These are phyloP conservation scores for Limonomyces culmigenus DNA, from an alignment of 1,284 basidiomycete species.

Conservation along the genomic window DNA sequence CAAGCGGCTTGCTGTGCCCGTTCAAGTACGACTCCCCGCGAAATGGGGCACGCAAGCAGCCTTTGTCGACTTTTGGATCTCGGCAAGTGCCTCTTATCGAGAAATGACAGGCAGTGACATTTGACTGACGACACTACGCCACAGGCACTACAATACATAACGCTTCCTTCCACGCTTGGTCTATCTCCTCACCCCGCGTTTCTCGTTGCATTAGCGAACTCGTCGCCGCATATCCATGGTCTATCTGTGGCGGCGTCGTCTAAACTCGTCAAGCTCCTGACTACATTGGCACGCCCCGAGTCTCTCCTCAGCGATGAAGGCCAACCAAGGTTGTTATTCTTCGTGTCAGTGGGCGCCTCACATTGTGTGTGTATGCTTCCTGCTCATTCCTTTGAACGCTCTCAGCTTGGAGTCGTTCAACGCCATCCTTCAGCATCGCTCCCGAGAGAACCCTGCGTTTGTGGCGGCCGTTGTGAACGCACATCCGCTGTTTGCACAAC, in stretches of 20 bases:
- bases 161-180: constrained; percentile 75
- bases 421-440: constrained; percentile 55
- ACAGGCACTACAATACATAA: constrained; percentile 43
- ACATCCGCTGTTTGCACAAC: constrained; percentile 70
- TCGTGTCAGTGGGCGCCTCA: constrained; percentile 37
- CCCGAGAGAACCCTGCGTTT: constrained; percentile 71
- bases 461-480: constrained; percentile 75
- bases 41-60: constrained; percentile 66
- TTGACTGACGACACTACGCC: background rate
- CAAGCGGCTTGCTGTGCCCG: constrained; percentile 33
- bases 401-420: constrained; percentile 88
- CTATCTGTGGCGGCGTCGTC: constrained; percentile 71
- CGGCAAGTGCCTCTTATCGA: constrained; percentile 29
- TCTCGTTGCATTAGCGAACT: constrained; percentile 79
- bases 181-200: constrained; percentile 87
- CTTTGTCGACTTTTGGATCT: constrained; percentile 74
- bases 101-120: background rate
- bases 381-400: background rate
- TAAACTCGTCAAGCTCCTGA: constrained; percentile 74
- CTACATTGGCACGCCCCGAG: constrained; percentile 74
- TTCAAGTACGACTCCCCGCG: constrained; percentile 48
- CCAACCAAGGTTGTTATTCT: constrained; percentile 82
- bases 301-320: constrained; percentile 90
- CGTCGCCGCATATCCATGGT: constrained; percentile 72
- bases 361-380: background rate